Evolutionary conservation across 495 filamentous ascomycete species (phyloP), one percentile per base, ranked within the genome.

Genomic region (Acidiella bohemica): DNA sequence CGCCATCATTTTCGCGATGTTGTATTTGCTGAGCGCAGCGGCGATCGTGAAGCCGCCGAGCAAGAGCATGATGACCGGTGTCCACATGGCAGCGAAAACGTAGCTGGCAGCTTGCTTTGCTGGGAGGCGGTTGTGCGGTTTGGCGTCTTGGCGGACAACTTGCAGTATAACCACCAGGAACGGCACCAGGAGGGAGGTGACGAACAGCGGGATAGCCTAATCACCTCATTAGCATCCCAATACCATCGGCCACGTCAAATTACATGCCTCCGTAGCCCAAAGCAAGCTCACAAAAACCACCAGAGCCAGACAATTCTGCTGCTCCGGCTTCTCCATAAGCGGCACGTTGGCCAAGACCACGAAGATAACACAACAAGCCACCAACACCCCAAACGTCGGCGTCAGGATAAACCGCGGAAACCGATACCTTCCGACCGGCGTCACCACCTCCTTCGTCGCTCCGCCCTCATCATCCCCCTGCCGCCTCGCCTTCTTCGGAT

Each of bases 81-180:
- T 95, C 90, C 90, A 99, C 90, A 99, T 99, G 14, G 90, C 77
- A 21, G 83, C 65, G 51, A 96, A 95, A 25, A 94, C 76, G 53
- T 79, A 84, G 36, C 68, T 68, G 0, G 85, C 79, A 4, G 90
- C 85, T 19, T 72, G 68, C 49, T 82, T 81, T 1, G 84, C 70
- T 17, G 68, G 67, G 12, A 96, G 65, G 22, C 88, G 76, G 21
- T 61, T 49, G 50, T 86, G 66, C 0, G 79, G 79, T 53, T 73
- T 74, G 5, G 73, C 68, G 22, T 86, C 81, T 14, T 75, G 72
- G 34, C 86, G 75, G 46, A 94, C 83, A 33, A 99, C 83, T 24
- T 70, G 70, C 19, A 99, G 70, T 10, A 92, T 59, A 23, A 96
- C 87, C 39, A 82, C 86, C 12, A 99, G 70, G 60, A 99, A 95